Conservation (phyloP, 805 yeast species). For the Metschnikowia gelsemii region DNA sequence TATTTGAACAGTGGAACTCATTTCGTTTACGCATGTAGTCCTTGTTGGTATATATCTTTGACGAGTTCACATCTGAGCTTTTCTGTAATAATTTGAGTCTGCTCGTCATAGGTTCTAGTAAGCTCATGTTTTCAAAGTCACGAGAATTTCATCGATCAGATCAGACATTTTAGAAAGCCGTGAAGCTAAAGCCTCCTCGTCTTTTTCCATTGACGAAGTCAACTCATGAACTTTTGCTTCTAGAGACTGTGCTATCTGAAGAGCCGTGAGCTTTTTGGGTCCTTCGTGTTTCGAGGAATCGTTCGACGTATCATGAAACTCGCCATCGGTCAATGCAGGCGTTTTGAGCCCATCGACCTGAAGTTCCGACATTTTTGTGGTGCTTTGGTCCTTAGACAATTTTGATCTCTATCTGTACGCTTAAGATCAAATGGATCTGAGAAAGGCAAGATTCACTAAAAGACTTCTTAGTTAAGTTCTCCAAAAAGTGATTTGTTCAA, state of each 20-base stretch:
- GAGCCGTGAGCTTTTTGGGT: constrained; percentile 19
- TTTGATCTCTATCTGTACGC: not conserved
- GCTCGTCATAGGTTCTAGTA: too few species aligned
- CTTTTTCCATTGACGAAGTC: constrained; percentile 23
- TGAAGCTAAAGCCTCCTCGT: constrained; percentile 30
- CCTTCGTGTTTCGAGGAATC: constrained; percentile 8
- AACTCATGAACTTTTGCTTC: constrained; percentile 28
- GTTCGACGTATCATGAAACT: constrained; percentile 16
- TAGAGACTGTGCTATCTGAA: constrained; percentile 37
- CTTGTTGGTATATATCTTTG: too few species aligned
- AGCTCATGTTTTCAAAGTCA: too few species aligned
- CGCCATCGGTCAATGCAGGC: constrained; percentile 33
- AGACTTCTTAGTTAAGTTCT: too few species aligned
- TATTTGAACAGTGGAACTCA: too few species aligned
- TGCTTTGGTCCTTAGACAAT: not conserved
- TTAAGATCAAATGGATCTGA: not conserved
- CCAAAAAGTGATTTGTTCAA: too few species aligned
- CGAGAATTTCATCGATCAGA: constrained; percentile 18
- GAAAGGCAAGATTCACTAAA: not conserved
- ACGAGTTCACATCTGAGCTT: too few species aligned
- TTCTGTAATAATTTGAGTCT: too few species aligned
- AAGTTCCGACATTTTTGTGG: constrained; percentile 7
- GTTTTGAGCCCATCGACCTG: constrained; percentile 35
- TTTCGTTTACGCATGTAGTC: too few species aligned
- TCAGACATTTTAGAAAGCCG: constrained; percentile 27